Base-by-base conservation (phyloP, 805 yeast genomes). In the Wickerhamiella azymoides region DNA sequence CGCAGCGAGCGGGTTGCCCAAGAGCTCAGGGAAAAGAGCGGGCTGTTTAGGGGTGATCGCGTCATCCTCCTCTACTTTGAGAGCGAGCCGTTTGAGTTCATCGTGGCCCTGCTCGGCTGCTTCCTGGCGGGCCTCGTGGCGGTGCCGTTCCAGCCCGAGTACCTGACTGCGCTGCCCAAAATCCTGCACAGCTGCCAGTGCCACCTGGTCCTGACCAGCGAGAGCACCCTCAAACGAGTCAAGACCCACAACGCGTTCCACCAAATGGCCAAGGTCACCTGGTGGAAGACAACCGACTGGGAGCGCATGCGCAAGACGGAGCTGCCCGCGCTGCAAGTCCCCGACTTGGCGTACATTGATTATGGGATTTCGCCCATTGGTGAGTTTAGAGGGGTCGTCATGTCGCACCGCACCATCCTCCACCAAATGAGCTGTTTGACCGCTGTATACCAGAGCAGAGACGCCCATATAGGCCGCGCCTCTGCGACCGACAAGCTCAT, bases 61-160 rank as follows among this genome's bases (percentile, higher is more conserved):
- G 94, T 89, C 0, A 76, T 84, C 27, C 66, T 92, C 37, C 72
- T 93, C 53, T 92, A 86, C 59, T 85, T 83, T 54, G 85, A 80
- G 48, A 72, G 72, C 26, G 97, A 92, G 61, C 77, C 84, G 2
- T 72, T 83, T 10, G 97, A 92, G 51, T 89, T 88, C 59, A 74
- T 84, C 0, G 75, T 83, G 1, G 93, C 97, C 0, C 61, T 92
- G 17, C 73, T 85, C 60, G 98, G 96, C 6, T 88, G 96, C 58
- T 84, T 89, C 53, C 67, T 89, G 47, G 94, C 96, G 1, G 95
- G 94, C 2, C 81, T 85, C 39, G 88, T 92, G 2, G 97, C 97
- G 0, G 89, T 92, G 5, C 98, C 98, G 0, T 77, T 92, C 36
- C 83, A 83, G 45, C 79, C 85, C 48, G 82, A 78, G 45, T 56